These are phyloP conservation scores for Cutaneotrichosporon cutaneum DNA, from an alignment of 1,284 basidiomycete genomes.

Conservation along the genomic window DNA sequence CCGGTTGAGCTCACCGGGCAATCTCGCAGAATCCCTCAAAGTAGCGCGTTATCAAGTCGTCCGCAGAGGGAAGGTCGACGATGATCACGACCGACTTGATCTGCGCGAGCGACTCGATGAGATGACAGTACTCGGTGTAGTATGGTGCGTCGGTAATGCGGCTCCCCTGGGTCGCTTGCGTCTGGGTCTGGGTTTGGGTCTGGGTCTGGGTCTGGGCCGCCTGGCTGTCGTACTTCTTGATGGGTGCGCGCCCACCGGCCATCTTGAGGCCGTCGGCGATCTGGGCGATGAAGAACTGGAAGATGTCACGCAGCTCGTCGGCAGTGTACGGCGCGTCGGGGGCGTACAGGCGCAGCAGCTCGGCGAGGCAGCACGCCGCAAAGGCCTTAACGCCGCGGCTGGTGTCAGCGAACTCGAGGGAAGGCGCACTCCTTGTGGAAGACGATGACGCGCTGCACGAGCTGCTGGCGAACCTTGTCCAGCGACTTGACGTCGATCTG, in stretches of 20 bases:
- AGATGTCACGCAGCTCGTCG: constrained; percentile 81
- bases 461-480: constrained; percentile 67
- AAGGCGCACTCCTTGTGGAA: constrained; percentile 79
- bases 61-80: constrained; percentile 81
- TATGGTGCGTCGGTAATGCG: constrained; percentile 58
- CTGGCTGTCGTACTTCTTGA: constrained; percentile 21
- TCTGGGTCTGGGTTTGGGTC: constrained; percentile 24
- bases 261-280: constrained; percentile 68
- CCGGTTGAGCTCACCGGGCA: constrained; percentile 57
- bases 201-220: constrained; percentile 17
- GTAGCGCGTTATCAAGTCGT: constrained; percentile 78
- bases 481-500: constrained; percentile 72
- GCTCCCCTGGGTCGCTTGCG: constrained; percentile 54
- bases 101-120: constrained; percentile 85
- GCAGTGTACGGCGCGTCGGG: constrained; percentile 95
- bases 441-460: constrained; percentile 75
- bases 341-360: constrained; percentile 88
- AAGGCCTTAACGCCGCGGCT: constrained; percentile 81
- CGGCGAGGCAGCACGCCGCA: constrained; percentile 89
- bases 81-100: constrained; percentile 94
- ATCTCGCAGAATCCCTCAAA: constrained; percentile 81
- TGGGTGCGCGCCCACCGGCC: constrained; percentile 30
- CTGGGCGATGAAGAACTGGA: constrained; percentile 89
- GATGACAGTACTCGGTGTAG: constrained; percentile 86
- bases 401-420: constrained; percentile 4